Percentiles rank a stretch among this genome's conserved stretches.
These are phyloP conservation scores for Peronosclerospora sorghi DNA, from an alignment of 352 stramenopile genomes.

Conservation along the genomic window DNA sequence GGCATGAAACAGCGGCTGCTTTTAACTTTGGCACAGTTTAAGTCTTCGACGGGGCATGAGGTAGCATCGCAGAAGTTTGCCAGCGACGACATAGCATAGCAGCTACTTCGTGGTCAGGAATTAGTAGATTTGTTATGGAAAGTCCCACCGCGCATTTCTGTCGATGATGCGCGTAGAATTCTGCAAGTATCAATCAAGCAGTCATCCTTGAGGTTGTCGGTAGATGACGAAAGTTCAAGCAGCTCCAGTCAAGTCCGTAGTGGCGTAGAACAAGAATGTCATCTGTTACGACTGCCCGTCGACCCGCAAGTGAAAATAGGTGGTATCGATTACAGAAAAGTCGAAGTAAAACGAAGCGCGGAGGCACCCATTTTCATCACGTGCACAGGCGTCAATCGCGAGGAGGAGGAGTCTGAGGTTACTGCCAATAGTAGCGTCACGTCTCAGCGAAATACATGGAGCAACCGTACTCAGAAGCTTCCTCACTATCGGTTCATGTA, in stretches of 20 bases:
- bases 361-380: constrained; percentile 75
- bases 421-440: constrained; percentile 14
- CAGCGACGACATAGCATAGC: too few relatives aligned
- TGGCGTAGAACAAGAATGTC: constrained; percentile 7
- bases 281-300: constrained; percentile 53
- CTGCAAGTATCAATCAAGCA: constrained; percentile 38
- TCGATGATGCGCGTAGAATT: too few relatives aligned
- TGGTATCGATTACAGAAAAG: constrained; percentile 58
- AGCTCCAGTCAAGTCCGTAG: background rate
- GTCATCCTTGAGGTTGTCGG: constrained; percentile 25
- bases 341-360: constrained; percentile 73
- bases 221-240: constrained; percentile 2
- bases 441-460: constrained; percentile 27
- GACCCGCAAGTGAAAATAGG: too few relatives aligned
- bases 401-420: constrained; percentile 48
- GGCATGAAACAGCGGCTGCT: constrained; percentile 67
- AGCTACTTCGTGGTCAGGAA: too few relatives aligned
- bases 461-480: constrained; percentile 20
- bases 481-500: constrained; percentile 67
- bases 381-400: constrained; percentile 62
- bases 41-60: constrained; percentile 36
- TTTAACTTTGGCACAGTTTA: constrained; percentile 61
- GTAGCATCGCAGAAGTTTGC: too few relatives aligned
- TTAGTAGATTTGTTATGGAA: too few relatives aligned
- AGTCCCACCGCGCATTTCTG: too few relatives aligned